phyloP scores from a whole-genome alignment of 805 yeast species.

The Zygosaccharomyces lentus region DNA sequence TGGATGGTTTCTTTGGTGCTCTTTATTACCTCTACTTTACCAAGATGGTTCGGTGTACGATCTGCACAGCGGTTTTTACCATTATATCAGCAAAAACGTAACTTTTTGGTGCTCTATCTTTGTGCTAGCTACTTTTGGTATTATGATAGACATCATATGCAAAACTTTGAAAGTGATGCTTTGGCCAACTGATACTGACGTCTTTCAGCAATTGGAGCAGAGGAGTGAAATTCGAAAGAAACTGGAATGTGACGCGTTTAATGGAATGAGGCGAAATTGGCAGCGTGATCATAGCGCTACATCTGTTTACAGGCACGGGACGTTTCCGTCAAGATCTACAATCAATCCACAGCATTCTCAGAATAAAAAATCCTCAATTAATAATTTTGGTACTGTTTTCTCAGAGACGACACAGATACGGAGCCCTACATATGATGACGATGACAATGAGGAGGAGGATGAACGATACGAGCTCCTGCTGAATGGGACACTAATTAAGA shows the following conservation, averaged over 20 bases:
- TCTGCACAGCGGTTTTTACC: conserved; percentile 62
- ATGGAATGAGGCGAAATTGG: conserved; percentile 74
- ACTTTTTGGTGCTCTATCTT: conserved; percentile 82
- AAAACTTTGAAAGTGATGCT: conserved; percentile 54
- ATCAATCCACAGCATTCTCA: conserved; percentile 7
- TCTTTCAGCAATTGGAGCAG: conserved; percentile 73
- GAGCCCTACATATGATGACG: conserved; percentile 13
- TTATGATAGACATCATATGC: conserved; percentile 61
- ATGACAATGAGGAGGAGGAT: conserved; percentile 5
- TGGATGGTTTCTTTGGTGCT: conserved; percentile 86
- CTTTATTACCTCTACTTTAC: conserved; percentile 68
- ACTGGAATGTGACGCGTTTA: conserved; percentile 68
- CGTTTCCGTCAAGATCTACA: conserved; percentile 11
- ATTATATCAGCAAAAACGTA: conserved; percentile 73
- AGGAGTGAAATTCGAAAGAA: conserved; percentile 59
- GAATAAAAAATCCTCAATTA: background rate
- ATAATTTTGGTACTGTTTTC: background rate
- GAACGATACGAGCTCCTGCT: conserved; percentile 58
- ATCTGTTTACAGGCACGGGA: conserved; percentile 27
- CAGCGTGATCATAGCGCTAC: conserved; percentile 42
- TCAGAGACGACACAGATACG: background rate
- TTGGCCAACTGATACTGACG: conserved; percentile 69
- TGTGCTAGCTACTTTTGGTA: conserved; percentile 51
- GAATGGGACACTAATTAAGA: conserved; percentile 61
- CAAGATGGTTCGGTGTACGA: conserved; percentile 53